Base-by-base conservation (phyloP, 768 basidiomycete species). In the Mycena capillaripes region DNA sequence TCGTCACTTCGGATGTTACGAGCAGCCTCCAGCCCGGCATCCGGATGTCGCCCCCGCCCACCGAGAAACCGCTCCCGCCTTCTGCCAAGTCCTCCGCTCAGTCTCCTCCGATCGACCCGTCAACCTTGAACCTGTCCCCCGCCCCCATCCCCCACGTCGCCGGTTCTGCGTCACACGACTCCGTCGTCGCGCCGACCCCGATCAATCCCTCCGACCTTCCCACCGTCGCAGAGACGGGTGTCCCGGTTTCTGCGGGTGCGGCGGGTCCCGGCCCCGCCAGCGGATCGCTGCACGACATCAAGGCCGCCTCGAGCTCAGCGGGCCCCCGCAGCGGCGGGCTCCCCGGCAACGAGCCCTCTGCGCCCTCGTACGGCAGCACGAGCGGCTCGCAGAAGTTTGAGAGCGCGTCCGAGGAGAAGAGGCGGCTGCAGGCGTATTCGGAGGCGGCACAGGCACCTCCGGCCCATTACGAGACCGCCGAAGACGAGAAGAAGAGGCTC, bases 211-310 rank as follows among this genome's bases (percentile, higher is more conserved):
- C 80, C 32, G 79, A 79, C n/a, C 82, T 82, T 10, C 92, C 91
- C 5, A 94, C 92, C 4, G 86, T 95, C 9, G 92, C 93, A 12
- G 93, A 94, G 79, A 93, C 93, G 0, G 93, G 92, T 16, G 82
- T 93, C n/a, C 93, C 92, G 21, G 82, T 93, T n/a, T 81, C 86
- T 21, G 90, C 91, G 4, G 88, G 91, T 21, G 82, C 84, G 4
- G 81, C 77, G 0, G 93, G 92, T 10, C 91, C 92, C 48, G 92
- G 92, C 4, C 91, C 92, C 7, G 86, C 89, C 2, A 89, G 88
- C 71, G 93, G 92, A 7, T 91, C 91, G 3, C 82, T 93, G 66
- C 86, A 81, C 72, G 87, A 91, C 68, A 83, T 90, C 74, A 86
- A 82, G 62, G 80, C 75, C 29, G 82, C 84, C 27, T 83, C 84